phyloP scores from a whole-genome alignment of 2,329 filamentous ascomycete species.

The Penicillium sp. region DNA sequence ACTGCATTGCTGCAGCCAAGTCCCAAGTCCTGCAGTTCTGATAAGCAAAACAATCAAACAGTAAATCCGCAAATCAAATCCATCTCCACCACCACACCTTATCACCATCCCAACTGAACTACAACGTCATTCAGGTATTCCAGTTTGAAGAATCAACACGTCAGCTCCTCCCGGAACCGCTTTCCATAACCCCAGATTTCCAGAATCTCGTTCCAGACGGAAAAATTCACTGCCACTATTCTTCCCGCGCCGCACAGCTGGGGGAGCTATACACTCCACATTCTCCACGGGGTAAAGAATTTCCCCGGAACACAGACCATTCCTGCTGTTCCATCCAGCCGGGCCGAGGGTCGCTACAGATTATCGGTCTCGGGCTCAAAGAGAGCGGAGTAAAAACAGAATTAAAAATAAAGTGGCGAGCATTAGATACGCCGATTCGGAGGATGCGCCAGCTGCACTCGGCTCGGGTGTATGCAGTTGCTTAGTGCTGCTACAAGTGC shows the following conservation, averaged over 20 bases:
- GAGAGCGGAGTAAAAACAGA: neutral
- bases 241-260: neutral
- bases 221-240: conserved; percentile 13
- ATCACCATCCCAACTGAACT: neutral
- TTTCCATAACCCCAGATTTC: neutral
- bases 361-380: neutral
- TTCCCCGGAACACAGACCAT: conserved; percentile 1
- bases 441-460: neutral
- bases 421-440: neutral
- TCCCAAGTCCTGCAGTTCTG: neutral
- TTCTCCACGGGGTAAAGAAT: conserved; percentile 13
- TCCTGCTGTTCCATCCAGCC: neutral
- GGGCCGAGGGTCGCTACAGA: neutral
- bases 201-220: neutral
- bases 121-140: neutral
- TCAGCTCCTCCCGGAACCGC: neutral
- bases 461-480: neutral
- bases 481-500: neutral
- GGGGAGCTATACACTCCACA: neutral
- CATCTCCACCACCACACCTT: neutral
- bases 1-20: neutral
- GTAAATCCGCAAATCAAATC: neutral
- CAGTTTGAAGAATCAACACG: neutral
- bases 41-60: neutral
- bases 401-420: neutral